Evolutionary conservation across 805 yeast genomes (phyloP), one percentile per base, ranked within the genome.

Genomic region (Wickerhamiella galacta): DNA sequence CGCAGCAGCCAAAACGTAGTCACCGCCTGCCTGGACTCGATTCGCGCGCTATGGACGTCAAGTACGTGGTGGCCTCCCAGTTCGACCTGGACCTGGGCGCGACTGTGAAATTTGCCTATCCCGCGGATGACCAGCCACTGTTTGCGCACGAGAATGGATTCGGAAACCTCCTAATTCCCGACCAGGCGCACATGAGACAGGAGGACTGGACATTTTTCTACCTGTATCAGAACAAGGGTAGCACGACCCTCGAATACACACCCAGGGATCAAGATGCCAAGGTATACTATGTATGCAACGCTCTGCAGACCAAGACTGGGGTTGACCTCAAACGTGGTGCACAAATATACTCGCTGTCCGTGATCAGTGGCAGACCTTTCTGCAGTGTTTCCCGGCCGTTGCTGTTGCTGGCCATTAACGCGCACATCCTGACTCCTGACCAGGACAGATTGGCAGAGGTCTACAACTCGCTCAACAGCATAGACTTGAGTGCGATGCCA

Each of bases 31-130:
- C n/a, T n/a, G n/a, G n/a, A n/a, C n/a, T n/a, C n/a, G n/a, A n/a
- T n/a, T n/a, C n/a, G n/a, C n/a, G n/a, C n/a, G n/a, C n/a, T n/a
- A 40, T 40, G 43, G 66, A 70, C 43, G 66, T 68, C 11, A 68
- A 67, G 33, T 75, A 63, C 46, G 62, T 76, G 16, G 44, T 81
- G 20, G 64, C 82, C 4, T 78, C 87, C 1, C 85, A 78, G 53
- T 83, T 82, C 51, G 90, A 82, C 49, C 70, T 75, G 40, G 75
- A 69, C 44, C 61, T 70, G 34, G 94, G 95, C 0, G 75, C 90
- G 0, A 58, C 68, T 3, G 54, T 82, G 20, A 59, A 60, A 33
- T 66, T 68, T 41, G 83, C 75, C 45, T 62, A 66, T 32, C 87
- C 92, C 3, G 39, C 34, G 17, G 41, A 19, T 15, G 28, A 25